These are phyloP conservation scores for Didymella arachidicola DNA, from an alignment of 2,329 filamentous ascomycete species.

Conservation along the genomic window DNA sequence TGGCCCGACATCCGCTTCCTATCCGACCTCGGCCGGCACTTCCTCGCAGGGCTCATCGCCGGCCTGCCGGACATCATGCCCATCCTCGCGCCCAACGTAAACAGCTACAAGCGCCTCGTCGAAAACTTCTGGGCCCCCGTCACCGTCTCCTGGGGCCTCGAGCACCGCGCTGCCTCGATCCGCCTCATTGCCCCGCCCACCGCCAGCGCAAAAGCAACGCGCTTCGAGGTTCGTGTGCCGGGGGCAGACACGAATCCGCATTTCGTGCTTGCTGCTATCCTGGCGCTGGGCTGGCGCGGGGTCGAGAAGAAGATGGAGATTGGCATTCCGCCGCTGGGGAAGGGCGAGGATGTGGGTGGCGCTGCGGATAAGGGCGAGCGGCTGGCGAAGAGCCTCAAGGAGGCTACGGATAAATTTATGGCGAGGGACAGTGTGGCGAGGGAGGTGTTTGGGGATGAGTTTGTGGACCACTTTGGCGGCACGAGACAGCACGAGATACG, in stretches of 20 bases:
- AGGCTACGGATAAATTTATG: slow-evolving; percentile 82
- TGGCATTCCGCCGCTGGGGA: slow-evolving; percentile 80
- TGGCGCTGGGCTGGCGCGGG: slow-evolving; percentile 88
- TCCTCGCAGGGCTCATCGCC: slow-evolving; percentile 87
- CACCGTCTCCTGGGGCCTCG: slow-evolving; percentile 94
- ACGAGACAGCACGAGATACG: slow-evolving; percentile 90
- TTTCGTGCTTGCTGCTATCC: slow-evolving; percentile 83
- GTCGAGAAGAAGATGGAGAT: slow-evolving; percentile 92
- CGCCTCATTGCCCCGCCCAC: slow-evolving; percentile 89
- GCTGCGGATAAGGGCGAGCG: slow-evolving; percentile 74
- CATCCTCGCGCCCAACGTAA: slow-evolving; percentile 89
- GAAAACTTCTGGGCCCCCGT: slow-evolving; percentile 99
- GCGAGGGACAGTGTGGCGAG: slow-evolving; percentile 83
- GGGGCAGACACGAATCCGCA: slow-evolving; percentile 95
- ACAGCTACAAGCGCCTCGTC: slow-evolving; percentile 97
- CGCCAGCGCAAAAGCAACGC: slow-evolving; percentile 81
- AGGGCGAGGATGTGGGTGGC: slow-evolving; percentile 82
- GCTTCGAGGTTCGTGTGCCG: slow-evolving; percentile 90
- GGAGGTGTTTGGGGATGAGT: slow-evolving; percentile 91
- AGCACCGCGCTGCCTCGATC: slow-evolving; percentile 92
- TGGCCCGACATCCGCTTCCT: slow-evolving; percentile 72
- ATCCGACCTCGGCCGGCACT: slow-evolving; percentile 89
- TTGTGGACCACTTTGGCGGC: slow-evolving; percentile 94
- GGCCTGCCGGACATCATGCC: slow-evolving; percentile 97
- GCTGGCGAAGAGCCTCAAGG: slow-evolving; percentile 83